Percentiles rank a stretch among this genome's conserved stretches.
Conservation (phyloP, 495 filamentous ascomycete species). For the Daldinia loculata region DNA sequence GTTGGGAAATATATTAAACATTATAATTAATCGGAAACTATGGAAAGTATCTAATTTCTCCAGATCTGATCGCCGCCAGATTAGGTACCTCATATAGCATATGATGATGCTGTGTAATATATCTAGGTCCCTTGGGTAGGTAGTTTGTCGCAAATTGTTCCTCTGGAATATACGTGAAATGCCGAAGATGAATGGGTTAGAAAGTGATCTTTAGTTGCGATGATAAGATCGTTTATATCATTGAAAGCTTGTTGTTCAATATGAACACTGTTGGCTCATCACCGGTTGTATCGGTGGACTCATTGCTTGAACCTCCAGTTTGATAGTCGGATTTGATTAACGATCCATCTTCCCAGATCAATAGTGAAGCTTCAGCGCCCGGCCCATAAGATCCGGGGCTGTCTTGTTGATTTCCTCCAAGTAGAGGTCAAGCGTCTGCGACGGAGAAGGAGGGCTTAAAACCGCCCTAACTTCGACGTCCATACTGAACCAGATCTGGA, state of each 20-base stretch:
- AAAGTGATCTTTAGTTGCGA: not conserved
- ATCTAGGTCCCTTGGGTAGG: not conserved
- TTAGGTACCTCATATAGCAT: too few relatives aligned
- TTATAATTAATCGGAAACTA: too few relatives aligned
- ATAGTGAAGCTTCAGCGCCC: not conserved
- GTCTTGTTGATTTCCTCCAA: not conserved
- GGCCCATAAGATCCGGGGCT: not conserved
- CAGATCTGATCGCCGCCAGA: too few relatives aligned
- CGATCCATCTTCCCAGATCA: not conserved
- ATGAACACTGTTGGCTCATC: too few relatives aligned
- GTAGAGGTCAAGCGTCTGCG: not conserved
- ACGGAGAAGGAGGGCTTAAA: not conserved
- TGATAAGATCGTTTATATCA: not conserved
- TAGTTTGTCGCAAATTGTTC: not conserved
- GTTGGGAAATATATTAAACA: too few relatives aligned
- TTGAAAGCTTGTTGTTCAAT: not conserved
- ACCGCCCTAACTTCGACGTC: not conserved
- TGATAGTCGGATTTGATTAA: too few relatives aligned
- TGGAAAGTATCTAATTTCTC: too few relatives aligned
- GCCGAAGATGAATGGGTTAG: not conserved
- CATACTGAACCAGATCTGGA: not conserved
- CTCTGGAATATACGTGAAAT: not conserved
- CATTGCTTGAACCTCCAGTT: not conserved
- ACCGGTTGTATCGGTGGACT: not conserved
- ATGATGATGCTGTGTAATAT: not conserved